A percentile compares a stretch with the other conserved stretches of the same genome.
phyloP scores from a whole-genome alignment of 1,139 yeast genomes.

The Lodderomyces oxycetoniae region DNA sequence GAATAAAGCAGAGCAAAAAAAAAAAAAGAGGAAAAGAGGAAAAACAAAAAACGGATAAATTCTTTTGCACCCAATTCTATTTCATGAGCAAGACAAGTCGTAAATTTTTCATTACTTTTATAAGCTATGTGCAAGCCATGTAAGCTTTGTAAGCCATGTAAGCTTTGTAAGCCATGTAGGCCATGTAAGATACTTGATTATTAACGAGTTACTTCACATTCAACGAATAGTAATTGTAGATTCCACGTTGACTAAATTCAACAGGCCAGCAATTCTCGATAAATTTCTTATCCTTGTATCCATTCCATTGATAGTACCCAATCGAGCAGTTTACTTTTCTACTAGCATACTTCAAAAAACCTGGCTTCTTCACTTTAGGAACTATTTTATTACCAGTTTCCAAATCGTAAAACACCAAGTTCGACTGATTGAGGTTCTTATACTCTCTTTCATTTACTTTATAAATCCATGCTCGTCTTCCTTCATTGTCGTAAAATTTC shows the following conservation, averaged over 20 bases:
- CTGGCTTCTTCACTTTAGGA: constrained; percentile 52
- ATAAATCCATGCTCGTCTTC: constrained; percentile 82
- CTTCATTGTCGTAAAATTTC: constrained; percentile 57
- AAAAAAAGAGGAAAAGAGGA: not conserved
- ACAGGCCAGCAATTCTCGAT: constrained; percentile 52
- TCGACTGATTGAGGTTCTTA: constrained; percentile 19
- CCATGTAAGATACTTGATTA: no score
- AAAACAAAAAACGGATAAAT: not conserved
- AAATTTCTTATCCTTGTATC: constrained; percentile 29
- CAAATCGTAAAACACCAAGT: constrained; percentile 53
- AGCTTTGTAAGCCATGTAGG: no score
- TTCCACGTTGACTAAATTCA: constrained; percentile 61
- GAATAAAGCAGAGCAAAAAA: constrained; percentile 1
- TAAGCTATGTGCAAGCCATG: no score
- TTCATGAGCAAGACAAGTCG: no score
- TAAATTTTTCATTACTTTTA: no score
- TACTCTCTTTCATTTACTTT: constrained; percentile 33
- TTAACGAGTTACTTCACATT: constrained; percentile 34
- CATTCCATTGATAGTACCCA: constrained; percentile 44
- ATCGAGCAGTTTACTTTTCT: constrained; percentile 56
- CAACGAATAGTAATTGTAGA: constrained; percentile 63
- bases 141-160: no score
- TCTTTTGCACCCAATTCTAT: no score
- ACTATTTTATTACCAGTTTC: constrained; percentile 64
- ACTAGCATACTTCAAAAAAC: constrained; percentile 58